Evolutionary conservation across 179 eudicot species (phyloP).

Genomic region (Pouteria campechiana): DNA sequence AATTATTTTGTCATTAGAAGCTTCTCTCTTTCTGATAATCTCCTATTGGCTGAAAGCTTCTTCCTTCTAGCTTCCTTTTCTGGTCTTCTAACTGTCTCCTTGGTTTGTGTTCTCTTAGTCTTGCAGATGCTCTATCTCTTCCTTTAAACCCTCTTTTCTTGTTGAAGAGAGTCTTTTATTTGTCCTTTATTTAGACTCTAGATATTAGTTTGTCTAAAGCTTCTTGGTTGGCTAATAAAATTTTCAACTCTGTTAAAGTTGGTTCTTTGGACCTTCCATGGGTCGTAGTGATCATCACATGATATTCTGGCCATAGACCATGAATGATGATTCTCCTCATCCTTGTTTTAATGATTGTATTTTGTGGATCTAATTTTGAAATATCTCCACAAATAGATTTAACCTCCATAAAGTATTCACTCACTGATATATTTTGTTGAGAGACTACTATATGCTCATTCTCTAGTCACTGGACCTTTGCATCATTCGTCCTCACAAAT

Average conservation of each 20-base stretch:
- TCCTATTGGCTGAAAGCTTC: neutral
- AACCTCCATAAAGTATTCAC: constrained; percentile 2
- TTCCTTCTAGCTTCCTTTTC: neutral
- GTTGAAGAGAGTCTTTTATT: neutral
- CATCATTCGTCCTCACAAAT: constrained; percentile 7
- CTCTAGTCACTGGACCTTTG: constrained; percentile 6
- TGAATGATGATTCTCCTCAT: constrained; percentile 4
- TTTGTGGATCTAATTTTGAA: constrained; percentile 8
- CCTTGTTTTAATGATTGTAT: constrained; percentile 4
- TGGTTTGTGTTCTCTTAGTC: neutral
- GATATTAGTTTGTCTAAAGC: neutral
- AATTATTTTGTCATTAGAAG: neutral
- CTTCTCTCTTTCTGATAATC: neutral
- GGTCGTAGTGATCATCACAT: neutral
- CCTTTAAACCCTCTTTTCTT: neutral
- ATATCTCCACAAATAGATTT: constrained; percentile 6
- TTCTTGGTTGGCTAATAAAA: constrained; percentile 1
- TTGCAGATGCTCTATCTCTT: neutral
- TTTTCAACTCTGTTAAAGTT: constrained; percentile 5
- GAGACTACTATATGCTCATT: constrained; percentile 1
- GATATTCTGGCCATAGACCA: neutral
- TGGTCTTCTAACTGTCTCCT: neutral
- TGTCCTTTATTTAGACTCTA: neutral
- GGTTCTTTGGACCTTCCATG: constrained; percentile 9
- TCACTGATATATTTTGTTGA: constrained; percentile 3